A percentile compares a stretch with the other conserved stretches of the same genome.
These are phyloP conservation scores for Cystofilobasidium macerans DNA, from an alignment of 768 basidiomycete genomes.

Conservation along the genomic window DNA sequence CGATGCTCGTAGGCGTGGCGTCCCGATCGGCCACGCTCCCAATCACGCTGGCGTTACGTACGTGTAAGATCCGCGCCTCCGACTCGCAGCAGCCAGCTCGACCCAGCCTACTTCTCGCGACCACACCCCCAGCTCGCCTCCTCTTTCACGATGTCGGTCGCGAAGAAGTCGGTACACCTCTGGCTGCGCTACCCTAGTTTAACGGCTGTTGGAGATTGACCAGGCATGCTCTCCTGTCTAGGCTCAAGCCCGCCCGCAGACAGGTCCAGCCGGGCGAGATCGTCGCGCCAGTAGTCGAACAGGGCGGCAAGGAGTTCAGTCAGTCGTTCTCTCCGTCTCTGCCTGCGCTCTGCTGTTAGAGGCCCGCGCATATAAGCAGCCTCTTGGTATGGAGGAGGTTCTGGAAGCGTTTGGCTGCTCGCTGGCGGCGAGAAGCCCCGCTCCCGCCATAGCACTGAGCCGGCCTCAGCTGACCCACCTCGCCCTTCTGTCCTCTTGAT, in stretches of 20 bases:
- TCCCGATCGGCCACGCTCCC: no score
- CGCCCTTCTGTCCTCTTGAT: slow-evolving; percentile 4
- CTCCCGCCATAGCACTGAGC: slow-evolving; percentile 24
- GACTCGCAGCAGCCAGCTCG: no score
- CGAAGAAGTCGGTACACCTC: neutral
- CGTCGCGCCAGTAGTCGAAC: slow-evolving; percentile 72
- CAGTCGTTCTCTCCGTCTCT: slow-evolving; percentile 35
- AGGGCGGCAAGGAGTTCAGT: slow-evolving; percentile 97
- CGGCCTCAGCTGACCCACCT: slow-evolving; percentile 22
- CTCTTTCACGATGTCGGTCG: slow-evolving; percentile 7
- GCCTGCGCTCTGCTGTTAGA: no score
- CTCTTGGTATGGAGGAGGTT: no score
- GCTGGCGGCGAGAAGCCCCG: no score
- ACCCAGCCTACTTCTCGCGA: no score
- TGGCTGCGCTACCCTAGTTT: no score
- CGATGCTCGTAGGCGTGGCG: no score
- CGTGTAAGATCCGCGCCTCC: no score
- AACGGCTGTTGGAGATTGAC: neutral
- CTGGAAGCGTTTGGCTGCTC: no score
- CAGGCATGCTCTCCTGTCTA: neutral
- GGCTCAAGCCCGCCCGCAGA: slow-evolving; percentile 76
- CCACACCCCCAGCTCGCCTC: neutral
- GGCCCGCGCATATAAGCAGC: no score
- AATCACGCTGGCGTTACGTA: no score
- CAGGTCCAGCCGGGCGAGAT: slow-evolving; percentile 86